These are phyloP conservation scores for Parastagonospora avenae DNA, from an alignment of 2,329 filamentous ascomycete species.

Conservation along the genomic window DNA sequence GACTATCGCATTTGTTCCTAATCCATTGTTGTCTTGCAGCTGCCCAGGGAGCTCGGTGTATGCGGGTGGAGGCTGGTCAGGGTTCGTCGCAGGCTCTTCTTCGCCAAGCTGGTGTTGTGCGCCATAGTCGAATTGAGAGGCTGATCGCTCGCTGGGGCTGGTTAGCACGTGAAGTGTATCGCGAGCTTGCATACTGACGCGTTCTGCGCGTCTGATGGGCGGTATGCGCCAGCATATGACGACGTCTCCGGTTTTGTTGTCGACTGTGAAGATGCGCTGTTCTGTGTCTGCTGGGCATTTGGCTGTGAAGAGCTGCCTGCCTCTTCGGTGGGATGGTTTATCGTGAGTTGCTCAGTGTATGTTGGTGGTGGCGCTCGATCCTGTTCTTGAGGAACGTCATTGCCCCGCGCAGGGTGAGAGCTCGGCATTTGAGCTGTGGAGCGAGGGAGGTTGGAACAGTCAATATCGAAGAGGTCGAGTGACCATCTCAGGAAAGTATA, in stretches of 20 bases:
- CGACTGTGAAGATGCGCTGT: not conserved
- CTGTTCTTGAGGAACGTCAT: too few species aligned
- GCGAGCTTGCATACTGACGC: not conserved
- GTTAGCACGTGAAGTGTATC: not conserved
- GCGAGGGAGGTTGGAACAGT: too few species aligned
- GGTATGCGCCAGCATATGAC: constrained; percentile 34
- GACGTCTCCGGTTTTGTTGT: constrained; percentile 33
- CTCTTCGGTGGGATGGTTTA: too few species aligned
- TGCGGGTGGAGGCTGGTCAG: constrained; percentile 42
- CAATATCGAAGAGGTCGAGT: too few species aligned
- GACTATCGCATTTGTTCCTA: constrained; percentile 53
- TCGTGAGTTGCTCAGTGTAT: too few species aligned
- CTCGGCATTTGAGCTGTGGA: too few species aligned
- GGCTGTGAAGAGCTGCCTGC: too few species aligned
- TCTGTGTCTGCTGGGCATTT: too few species aligned
- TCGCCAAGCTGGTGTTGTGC: constrained; percentile 17
- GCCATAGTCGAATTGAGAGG: constrained; percentile 13
- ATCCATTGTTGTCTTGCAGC: constrained; percentile 43
- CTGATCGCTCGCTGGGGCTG: constrained; percentile 10
- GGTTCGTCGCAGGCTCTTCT: constrained; percentile 11
- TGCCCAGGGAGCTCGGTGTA: constrained; percentile 50
- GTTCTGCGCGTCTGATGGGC: constrained; percentile 19
- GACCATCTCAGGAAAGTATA: too few species aligned
- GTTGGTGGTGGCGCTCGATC: too few species aligned
- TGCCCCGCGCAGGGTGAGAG: too few species aligned